phyloP scores from a whole-genome alignment of 108 stramenopile species.

The Discostella pseudostelligera region DNA sequence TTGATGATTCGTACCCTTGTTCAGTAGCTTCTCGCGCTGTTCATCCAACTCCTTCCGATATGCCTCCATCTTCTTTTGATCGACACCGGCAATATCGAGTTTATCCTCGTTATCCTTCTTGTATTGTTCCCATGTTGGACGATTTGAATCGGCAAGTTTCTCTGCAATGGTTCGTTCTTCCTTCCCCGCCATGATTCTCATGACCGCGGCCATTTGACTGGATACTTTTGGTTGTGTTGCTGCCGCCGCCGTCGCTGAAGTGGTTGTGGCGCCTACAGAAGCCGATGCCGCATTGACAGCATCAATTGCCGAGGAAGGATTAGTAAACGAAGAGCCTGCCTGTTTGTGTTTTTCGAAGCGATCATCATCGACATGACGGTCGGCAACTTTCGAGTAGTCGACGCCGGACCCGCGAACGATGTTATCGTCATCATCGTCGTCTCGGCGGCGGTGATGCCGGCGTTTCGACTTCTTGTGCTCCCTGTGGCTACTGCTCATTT shows the following conservation, averaged over 20 bases:
- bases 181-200: slow-evolving; percentile 88
- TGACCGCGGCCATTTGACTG: slow-evolving; percentile 94
- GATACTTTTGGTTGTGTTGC: slow-evolving; percentile 44
- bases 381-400: slow-evolving; percentile 49
- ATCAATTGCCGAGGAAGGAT: slow-evolving; percentile 7
- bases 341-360: slow-evolving; percentile 47
- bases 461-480: slow-evolving; percentile 28
- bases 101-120: slow-evolving; percentile 96
- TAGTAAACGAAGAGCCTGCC: too few species aligned
- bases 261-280: slow-evolving; percentile 11
- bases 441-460: slow-evolving; percentile 27
- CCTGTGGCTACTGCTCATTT: slow-evolving; percentile 29
- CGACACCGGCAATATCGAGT: slow-evolving; percentile 82
- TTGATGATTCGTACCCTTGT: slow-evolving; percentile 65
- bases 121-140: slow-evolving; percentile 97
- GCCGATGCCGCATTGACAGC: background rate
- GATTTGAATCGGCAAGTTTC: slow-evolving; percentile 92
- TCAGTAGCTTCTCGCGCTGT: slow-evolving; percentile 76
- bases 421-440: slow-evolving; percentile 16
- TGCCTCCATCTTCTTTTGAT: slow-evolving; percentile 92
- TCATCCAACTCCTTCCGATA: slow-evolving; percentile 91
- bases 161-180: slow-evolving; percentile 92
- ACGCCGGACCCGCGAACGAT: slow-evolving; percentile 42
- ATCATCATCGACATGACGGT: slow-evolving; percentile 58
- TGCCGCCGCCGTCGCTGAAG: too few species aligned